Percentiles rank a stretch among this genome's conserved stretches.
Conservation (phyloP, 768 basidiomycete species). For the Daedaleopsis sinensis region DNA sequence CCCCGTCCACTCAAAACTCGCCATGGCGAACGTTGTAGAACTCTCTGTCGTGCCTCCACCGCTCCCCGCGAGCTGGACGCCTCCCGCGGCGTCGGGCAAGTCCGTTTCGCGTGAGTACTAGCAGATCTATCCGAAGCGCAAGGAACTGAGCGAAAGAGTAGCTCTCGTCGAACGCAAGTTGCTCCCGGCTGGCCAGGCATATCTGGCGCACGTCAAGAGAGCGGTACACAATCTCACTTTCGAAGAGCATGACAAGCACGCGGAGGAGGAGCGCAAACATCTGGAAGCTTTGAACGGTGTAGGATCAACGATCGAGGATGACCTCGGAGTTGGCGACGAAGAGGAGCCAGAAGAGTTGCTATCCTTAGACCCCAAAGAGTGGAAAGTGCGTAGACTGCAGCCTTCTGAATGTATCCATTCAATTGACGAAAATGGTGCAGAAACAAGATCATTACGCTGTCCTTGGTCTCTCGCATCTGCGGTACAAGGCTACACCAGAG, state of each 20-base stretch:
- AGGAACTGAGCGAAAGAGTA: slow-evolving; percentile 19
- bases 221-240: slow-evolving; percentile 77
- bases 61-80: slow-evolving; percentile 47
- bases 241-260: slow-evolving; percentile 76
- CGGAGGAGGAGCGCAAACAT: slow-evolving; percentile 55
- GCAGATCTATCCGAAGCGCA: slow-evolving; percentile 4
- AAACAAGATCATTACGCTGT: slow-evolving; percentile 99
- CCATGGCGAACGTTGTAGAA: slow-evolving; percentile 34
- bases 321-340: slow-evolving; percentile 93
- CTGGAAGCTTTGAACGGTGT: slow-evolving; percentile 50
- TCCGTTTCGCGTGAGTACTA: slow-evolving; percentile 34
- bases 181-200: slow-evolving; percentile 87
- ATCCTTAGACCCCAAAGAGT: slow-evolving; percentile 91
- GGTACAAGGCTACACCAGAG: slow-evolving; percentile 83
- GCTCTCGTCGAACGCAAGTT: slow-evolving; percentile 53
- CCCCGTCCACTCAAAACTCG: slow-evolving; percentile 6
- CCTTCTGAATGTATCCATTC: neutral
- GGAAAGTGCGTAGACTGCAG: slow-evolving; percentile 71
- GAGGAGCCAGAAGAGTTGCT: slow-evolving; percentile 73
- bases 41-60: slow-evolving; percentile 46
- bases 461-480: slow-evolving; percentile 88
- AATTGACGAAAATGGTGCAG: slow-evolving; percentile 39
- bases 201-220: slow-evolving; percentile 80
- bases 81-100: slow-evolving; percentile 40
- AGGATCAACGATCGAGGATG: slow-evolving; percentile 64